phyloP scores from a whole-genome alignment of 2,329 filamentous ascomycete genomes.

The Triangularia verruculosa region DNA sequence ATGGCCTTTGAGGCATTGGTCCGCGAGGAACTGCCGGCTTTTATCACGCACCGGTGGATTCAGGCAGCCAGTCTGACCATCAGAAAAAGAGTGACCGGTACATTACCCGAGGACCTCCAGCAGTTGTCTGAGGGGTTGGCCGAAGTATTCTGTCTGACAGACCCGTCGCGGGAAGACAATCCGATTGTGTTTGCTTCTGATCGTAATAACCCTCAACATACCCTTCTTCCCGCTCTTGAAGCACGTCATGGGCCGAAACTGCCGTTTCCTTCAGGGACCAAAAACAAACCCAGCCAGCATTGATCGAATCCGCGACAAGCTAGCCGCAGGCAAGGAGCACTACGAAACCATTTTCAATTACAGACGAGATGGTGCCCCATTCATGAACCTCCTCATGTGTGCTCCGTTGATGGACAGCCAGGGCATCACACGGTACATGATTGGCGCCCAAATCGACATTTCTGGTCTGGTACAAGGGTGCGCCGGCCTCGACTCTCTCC shows the following conservation, averaged over 20 bases:
- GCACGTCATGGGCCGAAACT: slow-evolving; percentile 73
- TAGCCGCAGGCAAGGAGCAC: slow-evolving; percentile 63
- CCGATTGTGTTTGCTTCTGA: slow-evolving; percentile 76
- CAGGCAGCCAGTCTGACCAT: slow-evolving; percentile 69
- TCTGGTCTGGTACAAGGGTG: slow-evolving; percentile 66
- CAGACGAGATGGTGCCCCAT: slow-evolving; percentile 71
- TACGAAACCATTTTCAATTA: slow-evolving; percentile 76
- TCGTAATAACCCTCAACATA: slow-evolving; percentile 53
- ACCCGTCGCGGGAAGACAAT: slow-evolving; percentile 69
- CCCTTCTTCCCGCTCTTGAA: slow-evolving; percentile 32
- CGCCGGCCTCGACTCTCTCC: slow-evolving; percentile 61
- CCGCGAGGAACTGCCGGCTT: slow-evolving; percentile 67
- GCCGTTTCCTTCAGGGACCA: slow-evolving; percentile 74
- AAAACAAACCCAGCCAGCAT: slow-evolving; percentile 63
- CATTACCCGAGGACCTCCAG: slow-evolving; percentile 59
- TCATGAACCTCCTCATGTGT: slow-evolving; percentile 75
- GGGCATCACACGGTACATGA: slow-evolving; percentile 63
- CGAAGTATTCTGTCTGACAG: slow-evolving; percentile 74
- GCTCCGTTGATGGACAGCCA: slow-evolving; percentile 67
- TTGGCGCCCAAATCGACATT: slow-evolving; percentile 71
- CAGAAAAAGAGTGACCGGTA: slow-evolving; percentile 64
- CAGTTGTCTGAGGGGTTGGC: slow-evolving; percentile 72
- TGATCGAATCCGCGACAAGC: slow-evolving; percentile 58
- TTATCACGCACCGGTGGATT: slow-evolving; percentile 66
- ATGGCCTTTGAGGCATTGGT: slow-evolving; percentile 63